Base-by-base conservation (phyloP, 371 early-diverging fungal genomes). In the Fennellomyces sp. region DNA sequence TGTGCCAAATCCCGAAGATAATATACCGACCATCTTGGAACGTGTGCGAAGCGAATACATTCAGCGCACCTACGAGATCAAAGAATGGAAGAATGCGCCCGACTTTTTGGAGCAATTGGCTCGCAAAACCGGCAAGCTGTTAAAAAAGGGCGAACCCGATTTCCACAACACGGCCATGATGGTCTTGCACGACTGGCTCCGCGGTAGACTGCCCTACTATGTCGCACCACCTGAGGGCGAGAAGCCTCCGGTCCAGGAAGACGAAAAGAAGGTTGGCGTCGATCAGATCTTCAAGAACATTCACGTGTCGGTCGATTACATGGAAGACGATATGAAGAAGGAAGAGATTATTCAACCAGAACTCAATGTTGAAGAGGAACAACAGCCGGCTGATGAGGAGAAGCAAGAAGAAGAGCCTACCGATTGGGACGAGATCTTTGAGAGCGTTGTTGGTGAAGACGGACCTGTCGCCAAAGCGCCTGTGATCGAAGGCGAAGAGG, bases 141-240 rank as follows among this genome's bases (percentile, higher is more conserved):
- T 94, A 63, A 99, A 99, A 85, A 97, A 97, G 62, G 99, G 96
- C 28, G 97, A 97, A 62, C 93, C 98, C 26, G 97, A 99, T 81
- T 55, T 97, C 23, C 83, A 87, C 52, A 90, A 93, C n/a, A 95
- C 95, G 13, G 87, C 97, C 38, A 98, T 97, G 73, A 98, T 96
- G 93, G 90, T 99, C 5, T 81, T 99, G 59, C 95, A 98, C 80
- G 99, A 99, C 78, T 99, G 97, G 98, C 80, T 98, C 52, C 88
- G 99, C 57, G 99, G 99, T 49, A 94, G 96, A 73, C 95, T 99
- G 68, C 99, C 99, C 21, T 99, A 89, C 85, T 99, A 90, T 75
- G 86, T 87, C 1, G 74, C 89, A 19, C 99, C 99, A 41, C 96
- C 98, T 31, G 88, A 68, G 17, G 41, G 76, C n/a, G 68, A 60